Percentiles rank a stretch among this genome's conserved stretches.
Conservation (phyloP, 345 rosid genomes). For the Rubroshorea leprosula region DNA sequence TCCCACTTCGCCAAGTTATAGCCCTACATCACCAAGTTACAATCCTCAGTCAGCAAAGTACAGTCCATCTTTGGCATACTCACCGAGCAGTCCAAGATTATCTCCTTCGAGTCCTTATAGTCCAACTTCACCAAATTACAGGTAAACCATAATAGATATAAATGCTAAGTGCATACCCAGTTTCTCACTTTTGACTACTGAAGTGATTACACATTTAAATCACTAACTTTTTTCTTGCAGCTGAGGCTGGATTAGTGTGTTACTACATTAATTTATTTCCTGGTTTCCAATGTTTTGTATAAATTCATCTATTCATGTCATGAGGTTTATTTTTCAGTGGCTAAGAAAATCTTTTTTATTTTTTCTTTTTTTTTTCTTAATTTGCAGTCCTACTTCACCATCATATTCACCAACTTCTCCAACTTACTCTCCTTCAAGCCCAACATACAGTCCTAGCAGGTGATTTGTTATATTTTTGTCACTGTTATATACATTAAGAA, state of each 20-base stretch:
- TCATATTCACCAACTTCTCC: slow-evolving; percentile 95
- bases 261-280: background rate
- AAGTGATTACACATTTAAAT: background rate
- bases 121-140: slow-evolving; percentile 91
- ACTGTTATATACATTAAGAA: background rate
- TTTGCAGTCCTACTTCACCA: slow-evolving; percentile 79
- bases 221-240: background rate
- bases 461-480: slow-evolving; percentile 13
- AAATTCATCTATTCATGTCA: no score
- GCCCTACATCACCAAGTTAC: slow-evolving; percentile 56
- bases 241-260: background rate
- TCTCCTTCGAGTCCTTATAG: slow-evolving; percentile 91
- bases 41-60: slow-evolving; percentile 61
- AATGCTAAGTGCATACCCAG: background rate
- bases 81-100: slow-evolving; percentile 87
- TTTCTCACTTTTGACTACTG: no score
- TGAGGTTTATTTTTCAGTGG: no score
- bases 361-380: background rate
- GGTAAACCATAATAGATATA: slow-evolving; percentile 29
- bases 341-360: no score
- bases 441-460: slow-evolving; percentile 95
- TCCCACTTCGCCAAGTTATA: slow-evolving; percentile 65
- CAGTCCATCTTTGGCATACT: slow-evolving; percentile 82
- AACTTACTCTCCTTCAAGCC: slow-evolving; percentile 85
- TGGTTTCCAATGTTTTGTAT: background rate